Conservation (phyloP, 176 grass and related monocot species). For the Triticum timopheevii region DNA sequence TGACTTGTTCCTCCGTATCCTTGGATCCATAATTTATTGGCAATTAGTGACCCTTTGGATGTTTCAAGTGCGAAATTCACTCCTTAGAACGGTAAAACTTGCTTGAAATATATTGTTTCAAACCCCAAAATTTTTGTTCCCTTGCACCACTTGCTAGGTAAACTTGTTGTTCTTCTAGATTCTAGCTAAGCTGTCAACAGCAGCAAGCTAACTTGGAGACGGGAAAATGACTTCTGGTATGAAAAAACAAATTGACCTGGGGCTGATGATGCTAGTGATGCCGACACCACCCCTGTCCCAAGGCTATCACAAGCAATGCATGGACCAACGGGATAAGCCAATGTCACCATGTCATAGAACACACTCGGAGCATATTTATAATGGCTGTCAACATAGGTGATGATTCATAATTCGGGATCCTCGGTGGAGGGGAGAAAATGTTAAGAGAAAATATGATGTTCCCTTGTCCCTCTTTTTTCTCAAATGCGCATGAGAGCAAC, state of each 20-base stretch:
- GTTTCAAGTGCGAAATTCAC: neutral
- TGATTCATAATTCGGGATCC: neutral
- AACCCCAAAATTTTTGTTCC: neutral
- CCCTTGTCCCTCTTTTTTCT: too few relatives aligned
- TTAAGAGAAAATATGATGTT: neutral
- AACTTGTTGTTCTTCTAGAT: conserved; percentile 35
- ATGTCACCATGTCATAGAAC: conserved; percentile 3
- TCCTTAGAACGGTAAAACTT: conserved; percentile 12
- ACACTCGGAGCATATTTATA: neutral
- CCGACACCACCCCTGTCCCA: conserved; percentile 14
- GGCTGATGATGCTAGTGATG: conserved; percentile 21
- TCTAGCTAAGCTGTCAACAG: conserved; percentile 33
- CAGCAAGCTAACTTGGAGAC: conserved; percentile 28
- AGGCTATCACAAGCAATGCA: conserved; percentile 8
- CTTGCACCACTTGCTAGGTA: conserved; percentile 22
- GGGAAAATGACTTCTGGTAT: conserved; percentile 38
- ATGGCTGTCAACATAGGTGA: neutral
- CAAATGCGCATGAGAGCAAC: too few relatives aligned
- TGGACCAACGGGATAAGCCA: conserved; percentile 18
- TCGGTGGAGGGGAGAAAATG: neutral
- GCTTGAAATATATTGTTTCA: neutral
- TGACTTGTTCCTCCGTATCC: neutral
- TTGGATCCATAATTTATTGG: neutral
- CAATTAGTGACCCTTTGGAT: neutral
- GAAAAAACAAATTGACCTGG: neutral